These are phyloP conservation scores for Tolypocladium endophyticum DNA, from an alignment of 2,329 filamentous ascomycete genomes.

Conservation along the genomic window DNA sequence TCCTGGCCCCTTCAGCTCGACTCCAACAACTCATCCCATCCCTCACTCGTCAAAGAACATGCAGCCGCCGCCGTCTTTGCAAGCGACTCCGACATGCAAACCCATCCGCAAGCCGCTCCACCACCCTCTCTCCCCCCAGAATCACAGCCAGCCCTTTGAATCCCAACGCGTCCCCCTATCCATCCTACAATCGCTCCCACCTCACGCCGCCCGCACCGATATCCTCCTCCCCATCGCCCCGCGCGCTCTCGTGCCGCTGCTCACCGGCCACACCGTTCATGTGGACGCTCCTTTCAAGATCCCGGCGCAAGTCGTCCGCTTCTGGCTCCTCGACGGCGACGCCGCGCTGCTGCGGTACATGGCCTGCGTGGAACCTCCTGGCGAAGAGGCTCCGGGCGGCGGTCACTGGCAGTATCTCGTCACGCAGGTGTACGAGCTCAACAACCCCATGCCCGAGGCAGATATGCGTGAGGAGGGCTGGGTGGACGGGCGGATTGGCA, in stretches of 20 bases:
- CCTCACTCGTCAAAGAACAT: constrained; percentile 7
- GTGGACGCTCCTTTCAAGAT: constrained; percentile 47
- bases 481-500: constrained; percentile 37
- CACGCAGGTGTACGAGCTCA: constrained; percentile 48
- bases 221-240: constrained; percentile 41
- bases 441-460: constrained; percentile 42
- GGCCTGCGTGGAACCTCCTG: constrained; percentile 37
- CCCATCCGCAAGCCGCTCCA: constrained; percentile 18
- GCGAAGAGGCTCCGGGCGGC: constrained; percentile 26
- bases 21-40: constrained; percentile 7
- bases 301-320: constrained; percentile 41
- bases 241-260: constrained; percentile 35
- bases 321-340: constrained; percentile 52
- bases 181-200: constrained; percentile 34
- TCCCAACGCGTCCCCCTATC: constrained; percentile 41
- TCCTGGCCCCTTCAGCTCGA: not conserved
- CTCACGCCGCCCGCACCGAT: constrained; percentile 40
- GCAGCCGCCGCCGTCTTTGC: constrained; percentile 1
- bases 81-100: not conserved
- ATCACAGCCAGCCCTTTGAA: constrained; percentile 22
- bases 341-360: constrained; percentile 45
- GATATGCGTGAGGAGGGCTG: constrained; percentile 45
- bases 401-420: constrained; percentile 13
- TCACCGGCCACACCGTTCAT: constrained; percentile 39
- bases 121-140: constrained; percentile 8